Base-by-base conservation (phyloP, 257 asterid genomes). In the Misopates orontium region DNA sequence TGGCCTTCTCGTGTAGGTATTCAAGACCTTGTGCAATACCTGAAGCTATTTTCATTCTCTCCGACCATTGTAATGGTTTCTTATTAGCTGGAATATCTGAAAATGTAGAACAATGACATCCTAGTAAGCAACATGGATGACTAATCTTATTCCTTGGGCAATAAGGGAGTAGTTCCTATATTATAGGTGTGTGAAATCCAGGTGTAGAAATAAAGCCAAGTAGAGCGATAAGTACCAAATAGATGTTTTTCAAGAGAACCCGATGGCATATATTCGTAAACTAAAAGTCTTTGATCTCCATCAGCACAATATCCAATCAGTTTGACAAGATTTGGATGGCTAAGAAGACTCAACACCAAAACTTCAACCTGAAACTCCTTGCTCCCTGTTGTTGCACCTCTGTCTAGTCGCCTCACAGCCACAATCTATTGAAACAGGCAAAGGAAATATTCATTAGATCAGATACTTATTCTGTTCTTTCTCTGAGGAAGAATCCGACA, bases 271-370 rank as follows among this genome's bases (percentile, higher is more conserved):
- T 85, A 85, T 66, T 90, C 99, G 55, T 90, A 90, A 9, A 90
- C 98, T 82, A 94, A 74, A 48, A 90, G 82, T 70, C 98, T 84
- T 66, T 94, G 99, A 59, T 94, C 99, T 49, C 99, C 99, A 77
- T 94, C 99, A 9, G 96, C 99, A 56, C 99, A 90, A 42, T 87
- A 94, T 51, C 99, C 99, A 40, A 94, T 64, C 58, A 94, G 76
- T 51, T 76, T 77, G 48, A 87, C 88, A 7, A 94, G 81, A 73
- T 88, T 90, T 8, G 78, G 90, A 69, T 94, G 99, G 64, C 75
- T 78, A 64, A 94, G 88, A 62, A 79, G 91, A 77, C 87, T 86
- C 78, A 94, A 67, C 61, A 51, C 66, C 45, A 83, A 58, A 48
- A 94, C 89, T 66, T 90, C 96, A 8, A 68, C 84, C 63, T 74